Evolutionary conservation across 192 early-diverging fungal genomes (phyloP).

Genomic region (Coemansia sp.): DNA sequence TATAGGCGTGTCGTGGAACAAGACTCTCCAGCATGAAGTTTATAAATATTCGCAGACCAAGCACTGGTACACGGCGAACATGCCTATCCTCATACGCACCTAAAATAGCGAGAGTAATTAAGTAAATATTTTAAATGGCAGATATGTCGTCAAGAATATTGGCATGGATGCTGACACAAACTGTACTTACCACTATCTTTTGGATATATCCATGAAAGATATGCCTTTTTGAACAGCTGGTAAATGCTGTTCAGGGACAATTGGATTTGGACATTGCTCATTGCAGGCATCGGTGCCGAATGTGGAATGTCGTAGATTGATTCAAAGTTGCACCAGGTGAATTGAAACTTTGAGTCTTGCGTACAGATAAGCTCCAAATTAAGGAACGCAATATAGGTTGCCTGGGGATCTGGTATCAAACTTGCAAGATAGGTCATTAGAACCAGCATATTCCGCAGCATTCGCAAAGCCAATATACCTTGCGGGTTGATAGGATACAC

Average conservation of each 20-base stretch:
- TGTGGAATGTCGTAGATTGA: slow-evolving; percentile 15
- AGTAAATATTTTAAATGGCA: neutral
- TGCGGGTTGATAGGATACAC: slow-evolving; percentile 44
- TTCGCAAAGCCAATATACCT: slow-evolving; percentile 33
- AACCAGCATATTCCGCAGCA: slow-evolving; percentile 23
- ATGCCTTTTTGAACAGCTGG: slow-evolving; percentile 26
- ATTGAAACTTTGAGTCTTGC: slow-evolving; percentile 9
- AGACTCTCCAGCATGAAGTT: slow-evolving; percentile 32
- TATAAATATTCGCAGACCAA: slow-evolving; percentile 24
- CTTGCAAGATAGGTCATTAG: slow-evolving; percentile 25
- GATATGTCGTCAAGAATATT: neutral
- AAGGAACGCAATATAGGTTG: slow-evolving; percentile 23
- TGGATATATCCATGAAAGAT: slow-evolving; percentile 44
- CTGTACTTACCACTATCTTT: slow-evolving; percentile 18
- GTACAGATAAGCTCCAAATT: slow-evolving; percentile 17
- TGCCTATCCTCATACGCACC: slow-evolving; percentile 13
- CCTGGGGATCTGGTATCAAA: slow-evolving; percentile 22
- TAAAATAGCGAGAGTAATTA: slow-evolving; percentile 4
- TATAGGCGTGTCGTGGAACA: slow-evolving; percentile 21
- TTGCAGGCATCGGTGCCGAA: slow-evolving; percentile 28
- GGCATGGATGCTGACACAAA: neutral
- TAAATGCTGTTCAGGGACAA: slow-evolving; percentile 17
- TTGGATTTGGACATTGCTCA: slow-evolving; percentile 11
- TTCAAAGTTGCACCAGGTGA: slow-evolving; percentile 9
- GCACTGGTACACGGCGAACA: slow-evolving; percentile 30